Conservation (phyloP, 768 basidiomycete species). For the Dictyophora rubrovolvata region DNA sequence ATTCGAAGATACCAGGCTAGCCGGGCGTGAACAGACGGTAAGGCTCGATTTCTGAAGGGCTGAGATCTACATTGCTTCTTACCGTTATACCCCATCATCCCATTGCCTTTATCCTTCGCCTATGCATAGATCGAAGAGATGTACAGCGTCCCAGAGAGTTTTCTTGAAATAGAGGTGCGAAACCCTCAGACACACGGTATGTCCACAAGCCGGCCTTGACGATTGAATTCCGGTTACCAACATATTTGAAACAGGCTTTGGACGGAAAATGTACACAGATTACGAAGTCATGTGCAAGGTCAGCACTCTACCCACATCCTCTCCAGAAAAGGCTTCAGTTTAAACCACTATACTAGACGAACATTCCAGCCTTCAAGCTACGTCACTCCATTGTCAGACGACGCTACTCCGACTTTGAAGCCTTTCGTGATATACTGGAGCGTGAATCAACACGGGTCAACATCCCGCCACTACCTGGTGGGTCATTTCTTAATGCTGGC, state of each 20-base stretch:
- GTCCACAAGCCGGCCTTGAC: constrained; percentile 12
- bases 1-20: constrained; percentile 29
- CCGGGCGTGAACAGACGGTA: constrained; percentile 30
- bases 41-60: background rate
- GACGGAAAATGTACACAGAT: constrained; percentile 98
- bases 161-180: constrained; percentile 93
- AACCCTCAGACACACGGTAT: constrained; percentile 95
- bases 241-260: constrained; percentile 53
- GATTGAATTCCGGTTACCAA: background rate
- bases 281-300: constrained; percentile 98
- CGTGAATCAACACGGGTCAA: constrained; percentile 95
- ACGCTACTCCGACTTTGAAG: constrained; percentile 89
- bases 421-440: constrained; percentile 96
- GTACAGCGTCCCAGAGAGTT: constrained; percentile 96
- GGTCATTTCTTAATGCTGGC: background rate
- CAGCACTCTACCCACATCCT: constrained; percentile 13
- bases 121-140: constrained; percentile 83
- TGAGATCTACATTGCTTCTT: background rate
- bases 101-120: constrained; percentile 10
- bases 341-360: constrained; percentile 56
- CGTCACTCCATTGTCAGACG: constrained; percentile 84
- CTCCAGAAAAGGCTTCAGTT: background rate
- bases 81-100: constrained; percentile 10
- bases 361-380: constrained; percentile 97
- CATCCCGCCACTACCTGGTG: constrained; percentile 86